phyloP scores from a whole-genome alignment of 805 yeast species.

The Clavispora santaluciae region DNA sequence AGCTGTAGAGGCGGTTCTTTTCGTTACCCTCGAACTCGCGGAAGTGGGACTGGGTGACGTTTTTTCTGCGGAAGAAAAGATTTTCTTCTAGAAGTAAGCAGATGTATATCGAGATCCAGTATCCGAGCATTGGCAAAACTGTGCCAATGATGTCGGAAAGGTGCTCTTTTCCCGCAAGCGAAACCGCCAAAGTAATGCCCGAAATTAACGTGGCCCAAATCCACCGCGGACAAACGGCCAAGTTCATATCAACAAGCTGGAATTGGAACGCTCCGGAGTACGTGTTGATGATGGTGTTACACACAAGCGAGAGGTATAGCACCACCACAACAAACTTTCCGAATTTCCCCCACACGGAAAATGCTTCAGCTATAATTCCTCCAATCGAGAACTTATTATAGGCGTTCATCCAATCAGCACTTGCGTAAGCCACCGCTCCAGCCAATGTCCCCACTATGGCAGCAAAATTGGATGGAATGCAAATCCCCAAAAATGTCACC shows the following conservation, averaged over 20 bases:
- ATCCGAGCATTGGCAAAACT: conserved; percentile 15
- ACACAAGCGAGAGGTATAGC: conserved; percentile 28
- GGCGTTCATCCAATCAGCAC: conserved; percentile 29
- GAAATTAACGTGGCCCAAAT: conserved; percentile 11
- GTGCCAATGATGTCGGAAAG: conserved; percentile 11
- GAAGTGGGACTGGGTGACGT: conserved; percentile 4
- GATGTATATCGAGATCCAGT: conserved; percentile 15
- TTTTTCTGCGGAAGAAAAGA: conserved; percentile 6
- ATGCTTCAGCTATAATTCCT: conserved; percentile 27
- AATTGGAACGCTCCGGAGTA: conserved; percentile 33
- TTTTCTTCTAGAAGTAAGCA: conserved; percentile 12
- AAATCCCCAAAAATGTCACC: conserved; percentile 24
- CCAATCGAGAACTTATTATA: conserved; percentile 28
- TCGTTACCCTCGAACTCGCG: conserved; percentile 5
- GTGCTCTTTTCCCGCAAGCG: conserved; percentile 10
- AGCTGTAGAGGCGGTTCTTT: conserved; percentile 19
- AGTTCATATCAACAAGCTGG: conserved; percentile 25
- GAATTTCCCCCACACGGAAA: conserved; percentile 33
- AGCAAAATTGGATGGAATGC: conserved; percentile 32
- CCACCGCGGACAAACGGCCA: conserved; percentile 15
- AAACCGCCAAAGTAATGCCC: conserved; percentile 9
- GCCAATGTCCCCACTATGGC: conserved; percentile 27
- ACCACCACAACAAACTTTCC: conserved; percentile 31
- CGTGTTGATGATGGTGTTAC: conserved; percentile 34
- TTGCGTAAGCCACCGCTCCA: conserved; percentile 28